Percentiles rank a stretch among this genome's conserved stretches.
These are phyloP conservation scores for Trichoderma endophyticum DNA, from an alignment of 2,329 filamentous ascomycete species.

Conservation along the genomic window DNA sequence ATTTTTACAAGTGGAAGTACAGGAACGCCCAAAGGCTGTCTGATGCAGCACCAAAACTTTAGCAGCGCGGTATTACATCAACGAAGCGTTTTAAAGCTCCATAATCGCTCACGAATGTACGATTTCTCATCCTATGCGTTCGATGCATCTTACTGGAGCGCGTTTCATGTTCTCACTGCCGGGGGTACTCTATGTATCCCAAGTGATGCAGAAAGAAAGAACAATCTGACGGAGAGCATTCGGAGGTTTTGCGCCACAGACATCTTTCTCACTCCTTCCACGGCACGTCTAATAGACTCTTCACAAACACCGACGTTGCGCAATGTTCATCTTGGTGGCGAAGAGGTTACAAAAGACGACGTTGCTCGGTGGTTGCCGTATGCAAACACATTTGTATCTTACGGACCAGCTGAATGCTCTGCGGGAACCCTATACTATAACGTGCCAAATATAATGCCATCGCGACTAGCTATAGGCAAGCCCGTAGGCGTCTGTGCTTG, in stretches of 20 bases:
- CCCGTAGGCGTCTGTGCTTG: slow-evolving; percentile 7
- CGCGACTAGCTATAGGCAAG: slow-evolving; percentile 21
- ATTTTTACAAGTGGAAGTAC: slow-evolving; percentile 2
- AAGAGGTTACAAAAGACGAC: background rate
- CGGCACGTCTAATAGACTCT: slow-evolving; percentile 1
- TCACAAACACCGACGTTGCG: background rate
- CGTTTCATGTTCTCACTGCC: slow-evolving; percentile 17
- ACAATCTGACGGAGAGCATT: background rate
- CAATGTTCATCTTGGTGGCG: background rate
- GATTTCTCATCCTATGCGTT: slow-evolving; percentile 22
- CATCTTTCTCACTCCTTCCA: slow-evolving; percentile 1
- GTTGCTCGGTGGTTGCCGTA: slow-evolving; percentile 25
- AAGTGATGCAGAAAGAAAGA: background rate
- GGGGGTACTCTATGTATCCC: slow-evolving; percentile 7
- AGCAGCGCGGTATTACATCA: slow-evolving; percentile 39
- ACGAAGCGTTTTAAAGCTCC: slow-evolving; percentile 23
- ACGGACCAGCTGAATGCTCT: slow-evolving; percentile 11
- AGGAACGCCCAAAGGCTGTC: slow-evolving; percentile 25
- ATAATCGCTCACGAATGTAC: background rate
- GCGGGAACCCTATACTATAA: background rate
- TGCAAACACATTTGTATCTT: background rate
- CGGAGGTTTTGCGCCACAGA: background rate
- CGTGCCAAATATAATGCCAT: background rate
- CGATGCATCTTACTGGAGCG: slow-evolving; percentile 15
- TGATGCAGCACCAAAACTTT: slow-evolving; percentile 34